Evolutionary conservation across 495 filamentous ascomycete species (phyloP), one percentile per base, ranked within the genome.

Genomic region (Penicillium daleae): DNA sequence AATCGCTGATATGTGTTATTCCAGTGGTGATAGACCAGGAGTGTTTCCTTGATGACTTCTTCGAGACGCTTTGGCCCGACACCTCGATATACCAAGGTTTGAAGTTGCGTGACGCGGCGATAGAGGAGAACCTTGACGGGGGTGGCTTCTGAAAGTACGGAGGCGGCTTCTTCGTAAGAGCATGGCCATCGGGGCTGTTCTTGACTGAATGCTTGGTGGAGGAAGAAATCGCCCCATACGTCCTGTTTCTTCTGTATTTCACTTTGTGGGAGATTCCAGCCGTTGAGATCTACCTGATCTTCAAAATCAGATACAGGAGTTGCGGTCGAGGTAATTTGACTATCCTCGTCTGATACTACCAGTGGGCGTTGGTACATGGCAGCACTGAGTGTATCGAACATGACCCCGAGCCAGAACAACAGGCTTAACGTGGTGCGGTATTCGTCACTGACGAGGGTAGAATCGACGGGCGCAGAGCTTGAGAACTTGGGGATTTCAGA

Each of bases 121-220:
- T 79, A 83, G 17, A 83, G 72, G 5, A 83, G 66, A 4, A 83
- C 79, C 56, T 83, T 83, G 60, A 83, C 71, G 3, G 79, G 78
- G 4, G 79, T 78, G 5, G 78, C 79, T 57, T 78, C 77, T 48
- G 72, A 71, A 9, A 83, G 63, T 12, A 75, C 58, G 2, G 69
- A 65, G 3, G 76, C 70, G 26, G 80, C 79, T 17, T 68, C 61
- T 56, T 81, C 72, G 57, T 79, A 75, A 8, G 75, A 72, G 58
- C 79, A 83, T 10, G 80, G 80, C 80, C 80, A 83, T 22, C 70
- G 63, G 3, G 62, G 55, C 22, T 52, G 57, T 32, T n/a, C 35
- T 39, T 50, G 37, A 32, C 64, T 63, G 32, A 37, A 54, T 61
- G 46, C 65, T 54, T 57, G 70, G 6, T 31, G 63, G 19, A 80